Evolutionary conservation across 345 rosid genomes (phyloP).

Genomic region (Syzygium grande): DNA sequence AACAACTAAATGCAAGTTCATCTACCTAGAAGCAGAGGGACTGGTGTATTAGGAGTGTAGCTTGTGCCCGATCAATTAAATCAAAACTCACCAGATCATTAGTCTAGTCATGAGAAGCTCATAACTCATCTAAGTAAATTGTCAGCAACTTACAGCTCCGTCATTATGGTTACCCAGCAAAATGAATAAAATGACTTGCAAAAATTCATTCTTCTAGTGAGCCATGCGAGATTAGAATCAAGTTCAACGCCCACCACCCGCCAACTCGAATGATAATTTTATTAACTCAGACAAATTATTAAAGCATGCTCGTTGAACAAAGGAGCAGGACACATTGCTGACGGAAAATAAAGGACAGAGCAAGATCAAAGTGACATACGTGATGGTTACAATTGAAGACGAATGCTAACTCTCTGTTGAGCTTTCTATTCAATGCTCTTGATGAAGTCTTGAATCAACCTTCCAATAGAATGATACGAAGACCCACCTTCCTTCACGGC

Average conservation of each 20-base stretch:
- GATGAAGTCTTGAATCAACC: constrained; percentile 13
- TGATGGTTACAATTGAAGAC: not conserved
- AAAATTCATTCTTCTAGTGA: not conserved
- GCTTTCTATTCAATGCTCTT: not conserved
- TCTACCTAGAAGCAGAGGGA: not conserved
- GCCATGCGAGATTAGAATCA: not conserved
- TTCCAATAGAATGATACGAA: constrained; percentile 18
- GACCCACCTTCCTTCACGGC: constrained; percentile 15
- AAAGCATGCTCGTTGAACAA: not conserved
- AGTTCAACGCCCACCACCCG: not conserved
- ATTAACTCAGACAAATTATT: not conserved
- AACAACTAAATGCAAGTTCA: too few relatives aligned
- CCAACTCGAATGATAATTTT: not conserved
- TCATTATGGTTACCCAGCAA: not conserved
- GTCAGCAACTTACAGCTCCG: not conserved
- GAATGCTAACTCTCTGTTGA: not conserved
- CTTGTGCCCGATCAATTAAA: not conserved
- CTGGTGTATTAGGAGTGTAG: not conserved
- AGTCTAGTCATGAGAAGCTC: not conserved
- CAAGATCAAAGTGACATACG: not conserved
- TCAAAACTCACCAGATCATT: not conserved
- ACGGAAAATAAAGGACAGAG: not conserved
- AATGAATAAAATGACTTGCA: not conserved
- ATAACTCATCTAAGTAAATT: not conserved
- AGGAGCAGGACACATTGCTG: not conserved